phyloP scores from a whole-genome alignment of 129 eudicot species.

The Sambucus nigra region DNA sequence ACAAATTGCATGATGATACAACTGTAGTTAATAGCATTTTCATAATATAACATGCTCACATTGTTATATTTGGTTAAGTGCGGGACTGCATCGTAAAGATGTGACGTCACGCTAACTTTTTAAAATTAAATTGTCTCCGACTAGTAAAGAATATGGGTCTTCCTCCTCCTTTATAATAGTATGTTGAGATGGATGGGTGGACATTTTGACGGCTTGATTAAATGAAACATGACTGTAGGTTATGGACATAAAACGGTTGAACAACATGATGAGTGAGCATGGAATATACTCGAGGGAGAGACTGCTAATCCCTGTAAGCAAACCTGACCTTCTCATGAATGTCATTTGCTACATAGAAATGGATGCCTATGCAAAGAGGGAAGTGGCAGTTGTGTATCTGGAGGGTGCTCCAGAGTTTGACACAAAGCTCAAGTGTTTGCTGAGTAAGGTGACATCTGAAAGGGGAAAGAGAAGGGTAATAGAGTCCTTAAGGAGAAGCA shows the following conservation, averaged over 20 bases:
- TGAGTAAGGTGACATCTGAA: conserved; percentile 40
- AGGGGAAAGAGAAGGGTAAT: conserved; percentile 57
- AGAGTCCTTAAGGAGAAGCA: conserved; percentile 82
- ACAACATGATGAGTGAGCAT: conserved; percentile 99
- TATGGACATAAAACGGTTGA: conserved; percentile 77
- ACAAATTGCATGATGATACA: too few relatives aligned
- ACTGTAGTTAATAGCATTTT: too few relatives aligned
- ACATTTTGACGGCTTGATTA: conserved; percentile 2
- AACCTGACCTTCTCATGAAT: conserved; percentile 50
- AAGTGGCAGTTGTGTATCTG: conserved; percentile 87
- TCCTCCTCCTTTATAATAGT: neutral
- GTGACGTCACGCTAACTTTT: too few relatives aligned
- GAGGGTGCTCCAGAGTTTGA: conserved; percentile 87
- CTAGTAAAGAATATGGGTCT: neutral
- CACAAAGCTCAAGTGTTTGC: conserved; percentile 15
- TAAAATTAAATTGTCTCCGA: neutral
- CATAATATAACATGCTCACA: too few relatives aligned
- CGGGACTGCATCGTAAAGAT: too few relatives aligned
- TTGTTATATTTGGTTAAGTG: too few relatives aligned
- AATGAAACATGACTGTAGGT: conserved; percentile 61
- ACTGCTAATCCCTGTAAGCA: conserved; percentile 65
- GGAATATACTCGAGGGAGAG: conserved; percentile 95
- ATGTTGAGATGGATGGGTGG: neutral
- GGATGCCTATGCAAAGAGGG: conserved; percentile 87
- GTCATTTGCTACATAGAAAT: conserved; percentile 85